A percentile compares a stretch with the other conserved stretches of the same genome.
These are phyloP conservation scores for Aspergillus asperescens DNA, from an alignment of 495 filamentous ascomycete species.

Conservation along the genomic window DNA sequence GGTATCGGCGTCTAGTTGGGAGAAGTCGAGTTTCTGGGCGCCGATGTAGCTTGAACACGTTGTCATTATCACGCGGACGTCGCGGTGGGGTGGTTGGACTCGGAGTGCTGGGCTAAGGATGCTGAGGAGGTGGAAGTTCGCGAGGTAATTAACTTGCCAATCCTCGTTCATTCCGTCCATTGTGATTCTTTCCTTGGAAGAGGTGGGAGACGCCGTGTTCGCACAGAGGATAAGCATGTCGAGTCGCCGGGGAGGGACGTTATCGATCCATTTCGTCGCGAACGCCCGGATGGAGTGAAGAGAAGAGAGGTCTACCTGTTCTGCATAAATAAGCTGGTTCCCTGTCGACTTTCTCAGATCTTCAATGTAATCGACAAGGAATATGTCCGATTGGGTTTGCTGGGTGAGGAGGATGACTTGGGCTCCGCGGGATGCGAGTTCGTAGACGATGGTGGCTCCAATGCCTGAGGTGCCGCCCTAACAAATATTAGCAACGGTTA, in stretches of 20 bases:
- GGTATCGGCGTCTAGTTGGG: constrained; percentile 22
- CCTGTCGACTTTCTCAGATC: constrained; percentile 74
- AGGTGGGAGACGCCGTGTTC: constrained; percentile 59
- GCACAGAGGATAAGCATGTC: constrained; percentile 91
- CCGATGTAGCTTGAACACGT: constrained; percentile 83
- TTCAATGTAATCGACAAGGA: constrained; percentile 85
- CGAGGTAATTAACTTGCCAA: constrained; percentile 92
- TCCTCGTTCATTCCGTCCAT: constrained; percentile 77
- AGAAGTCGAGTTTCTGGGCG: constrained; percentile 53
- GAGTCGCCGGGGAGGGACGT: constrained; percentile 80
- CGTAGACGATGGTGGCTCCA: constrained; percentile 65
- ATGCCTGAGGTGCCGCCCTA: constrained; percentile 93
- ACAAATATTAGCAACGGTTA: constrained; percentile 1
- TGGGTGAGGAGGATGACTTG: constrained; percentile 88
- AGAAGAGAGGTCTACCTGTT: constrained; percentile 84
- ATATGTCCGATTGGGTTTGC: constrained; percentile 72
- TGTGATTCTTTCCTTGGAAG: constrained; percentile 49
- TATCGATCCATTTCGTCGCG: constrained; percentile 99
- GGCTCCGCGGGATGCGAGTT: constrained; percentile 76
- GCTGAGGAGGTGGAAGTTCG: constrained; percentile 90
- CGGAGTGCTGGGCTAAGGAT: constrained; percentile 83
- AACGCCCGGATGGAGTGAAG: constrained; percentile 86
- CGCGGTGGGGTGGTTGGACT: constrained; percentile 86
- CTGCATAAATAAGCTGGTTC: constrained; percentile 89
- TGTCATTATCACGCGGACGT: constrained; percentile 80